Evolutionary conservation across 2,329 filamentous ascomycete species (phyloP).

Genomic region (Cryphonectria radicalis): DNA sequence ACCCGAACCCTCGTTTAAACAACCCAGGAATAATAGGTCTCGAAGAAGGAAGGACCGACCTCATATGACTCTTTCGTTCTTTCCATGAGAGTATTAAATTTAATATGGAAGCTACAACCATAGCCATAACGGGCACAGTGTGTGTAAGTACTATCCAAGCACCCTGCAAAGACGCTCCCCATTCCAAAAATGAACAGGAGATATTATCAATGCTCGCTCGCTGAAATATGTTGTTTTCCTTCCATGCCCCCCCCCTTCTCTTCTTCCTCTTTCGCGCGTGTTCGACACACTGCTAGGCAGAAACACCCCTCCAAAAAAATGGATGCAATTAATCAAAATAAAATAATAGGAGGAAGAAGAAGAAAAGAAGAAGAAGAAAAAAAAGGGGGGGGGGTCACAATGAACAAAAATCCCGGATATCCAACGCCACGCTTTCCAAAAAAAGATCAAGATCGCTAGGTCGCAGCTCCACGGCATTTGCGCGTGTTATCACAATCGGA

Average conservation of each 20-base stretch:
- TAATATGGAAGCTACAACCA: conserved; percentile 3
- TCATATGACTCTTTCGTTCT: neutral
- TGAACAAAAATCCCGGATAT: conserved; percentile 9
- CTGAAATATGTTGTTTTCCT: neutral
- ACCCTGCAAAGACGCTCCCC: neutral
- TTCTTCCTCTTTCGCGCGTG: neutral
- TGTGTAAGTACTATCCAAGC: neutral
- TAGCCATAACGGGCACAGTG: neutral
- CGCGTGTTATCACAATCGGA: neutral
- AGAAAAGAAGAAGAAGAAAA: neutral
- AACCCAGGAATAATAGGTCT: neutral
- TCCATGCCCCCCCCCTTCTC: neutral
- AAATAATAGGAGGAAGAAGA: neutral
- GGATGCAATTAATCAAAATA: neutral
- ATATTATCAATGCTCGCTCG: neutral
- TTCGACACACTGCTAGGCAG: neutral
- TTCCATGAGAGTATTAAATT: conserved; percentile 6
- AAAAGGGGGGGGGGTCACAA: neutral
- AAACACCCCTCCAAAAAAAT: neutral
- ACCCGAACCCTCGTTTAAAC: neutral
- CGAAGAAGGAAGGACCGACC: neutral
- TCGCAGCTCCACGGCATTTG: neutral
- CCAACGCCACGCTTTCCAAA: conserved; percentile 29
- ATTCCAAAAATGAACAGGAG: neutral
- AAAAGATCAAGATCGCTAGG: conserved; percentile 18